These are phyloP conservation scores for Candida sithepensis DNA, from an alignment of 805 yeast genomes.

Conservation along the genomic window DNA sequence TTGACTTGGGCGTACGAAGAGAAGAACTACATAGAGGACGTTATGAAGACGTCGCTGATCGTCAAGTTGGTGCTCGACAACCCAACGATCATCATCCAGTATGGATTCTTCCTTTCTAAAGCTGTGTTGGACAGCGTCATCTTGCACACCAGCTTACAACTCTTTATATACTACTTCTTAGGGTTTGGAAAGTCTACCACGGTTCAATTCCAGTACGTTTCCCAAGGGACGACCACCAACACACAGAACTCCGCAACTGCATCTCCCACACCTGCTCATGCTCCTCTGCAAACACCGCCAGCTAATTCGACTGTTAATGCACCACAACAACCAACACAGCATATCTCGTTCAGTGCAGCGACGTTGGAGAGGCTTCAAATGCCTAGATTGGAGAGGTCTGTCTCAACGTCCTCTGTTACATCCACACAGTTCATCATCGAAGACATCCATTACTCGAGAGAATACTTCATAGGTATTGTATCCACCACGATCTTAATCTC, in stretches of 20 bases:
- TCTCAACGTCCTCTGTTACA: conserved; percentile 1
- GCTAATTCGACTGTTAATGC: too few relatives aligned
- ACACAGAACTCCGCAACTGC: too few relatives aligned
- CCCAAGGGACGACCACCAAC: not conserved
- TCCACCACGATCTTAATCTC: conserved; percentile 72
- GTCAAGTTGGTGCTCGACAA: conserved; percentile 28
- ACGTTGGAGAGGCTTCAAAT: not conserved
- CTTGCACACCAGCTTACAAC: conserved; percentile 29
- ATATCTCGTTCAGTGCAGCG: not conserved
- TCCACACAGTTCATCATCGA: conserved; percentile 6
- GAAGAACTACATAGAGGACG: conserved; percentile 36
- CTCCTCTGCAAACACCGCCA: too few relatives aligned
- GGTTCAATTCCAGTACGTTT: conserved; percentile 15
- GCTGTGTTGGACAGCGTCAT: conserved; percentile 37
- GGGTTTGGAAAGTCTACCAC: conserved; percentile 28
- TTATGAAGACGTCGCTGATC: conserved; percentile 21
- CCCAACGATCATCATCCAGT: conserved; percentile 46
- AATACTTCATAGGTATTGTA: conserved; percentile 38
- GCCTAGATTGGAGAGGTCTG: conserved; percentile 1
- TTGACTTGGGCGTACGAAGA: conserved; percentile 91
- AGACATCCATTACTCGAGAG: conserved; percentile 33
- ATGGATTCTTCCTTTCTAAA: conserved; percentile 50
- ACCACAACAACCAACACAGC: not conserved
- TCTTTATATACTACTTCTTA: conserved; percentile 29
- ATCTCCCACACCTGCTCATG: too few relatives aligned